A percentile compares a stretch with the other conserved stretches of the same genome.
These are phyloP conservation scores for Aspergillus fischeri DNA, from an alignment of 2,329 filamentous ascomycete genomes.

Conservation along the genomic window DNA sequence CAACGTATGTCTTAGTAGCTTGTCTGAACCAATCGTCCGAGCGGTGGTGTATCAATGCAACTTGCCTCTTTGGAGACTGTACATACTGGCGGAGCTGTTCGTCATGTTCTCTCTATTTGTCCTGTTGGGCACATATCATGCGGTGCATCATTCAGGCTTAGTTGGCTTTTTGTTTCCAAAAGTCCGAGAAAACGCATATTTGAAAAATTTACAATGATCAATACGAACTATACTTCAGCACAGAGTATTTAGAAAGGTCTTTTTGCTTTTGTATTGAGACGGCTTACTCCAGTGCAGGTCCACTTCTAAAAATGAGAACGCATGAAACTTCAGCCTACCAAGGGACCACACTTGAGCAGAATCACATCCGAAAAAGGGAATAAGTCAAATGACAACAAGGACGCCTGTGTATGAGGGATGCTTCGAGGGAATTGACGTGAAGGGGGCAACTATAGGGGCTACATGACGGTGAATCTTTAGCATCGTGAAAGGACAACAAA, in stretches of 20 bases:
- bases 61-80: constrained; percentile 4
- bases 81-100: constrained; percentile 3
- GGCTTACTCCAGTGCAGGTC: not conserved
- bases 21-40: not conserved
- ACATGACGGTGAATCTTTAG: constrained; percentile 48
- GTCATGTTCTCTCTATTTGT: constrained; percentile 6
- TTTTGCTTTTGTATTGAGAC: not conserved
- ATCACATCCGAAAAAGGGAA: constrained; percentile 9
- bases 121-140: not conserved
- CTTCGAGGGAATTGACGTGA: constrained; percentile 22
- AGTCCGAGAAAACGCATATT: not conserved
- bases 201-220: not conserved
- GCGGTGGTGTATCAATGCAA: not conserved
- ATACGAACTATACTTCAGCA: not conserved
- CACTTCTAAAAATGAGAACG: not conserved
- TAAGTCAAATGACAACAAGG: constrained; percentile 31
- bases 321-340: not conserved
- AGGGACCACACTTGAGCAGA: constrained; percentile 2
- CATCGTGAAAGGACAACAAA: constrained; percentile 35
- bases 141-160: not conserved
- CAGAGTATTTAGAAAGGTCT: not conserved
- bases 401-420: constrained; percentile 41
- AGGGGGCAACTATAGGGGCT: constrained; percentile 28
- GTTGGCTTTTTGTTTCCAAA: not conserved
- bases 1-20: constrained; percentile 7